Percentiles rank a stretch among this genome's conserved stretches.
Conservation (phyloP, 2,329 filamentous ascomycete species). For the Hypoxylon sp. region DNA sequence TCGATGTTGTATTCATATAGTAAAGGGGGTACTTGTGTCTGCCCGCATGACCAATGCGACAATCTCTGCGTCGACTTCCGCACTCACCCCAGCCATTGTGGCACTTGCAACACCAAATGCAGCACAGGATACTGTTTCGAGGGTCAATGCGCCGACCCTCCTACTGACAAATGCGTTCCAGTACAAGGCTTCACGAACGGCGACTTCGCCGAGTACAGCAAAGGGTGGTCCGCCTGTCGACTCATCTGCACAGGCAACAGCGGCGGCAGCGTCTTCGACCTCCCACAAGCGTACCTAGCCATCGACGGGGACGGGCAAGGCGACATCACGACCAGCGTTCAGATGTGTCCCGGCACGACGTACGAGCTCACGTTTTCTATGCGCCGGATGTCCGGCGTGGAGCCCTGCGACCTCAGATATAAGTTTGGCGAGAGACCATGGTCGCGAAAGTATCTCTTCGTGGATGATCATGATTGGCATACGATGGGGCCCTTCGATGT, state of each 20-base stretch:
- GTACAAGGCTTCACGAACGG: constrained; percentile 6
- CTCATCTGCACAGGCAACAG: not conserved
- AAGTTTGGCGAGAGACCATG: not conserved
- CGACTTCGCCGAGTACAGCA: not conserved
- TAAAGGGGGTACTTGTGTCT: not conserved
- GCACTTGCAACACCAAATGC: constrained; percentile 1
- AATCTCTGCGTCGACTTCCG: constrained; percentile 3
- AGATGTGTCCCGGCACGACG: not conserved
- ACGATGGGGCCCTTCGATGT: not conserved
- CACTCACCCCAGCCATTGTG: constrained; percentile 4
- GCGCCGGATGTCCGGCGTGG: not conserved
- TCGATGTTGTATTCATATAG: not conserved
- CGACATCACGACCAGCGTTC: not conserved
- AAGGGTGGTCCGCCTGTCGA: not conserved
- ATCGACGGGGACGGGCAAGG: not conserved
- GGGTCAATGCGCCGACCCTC: constrained; percentile 3
- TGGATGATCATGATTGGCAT: not conserved
- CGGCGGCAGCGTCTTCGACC: not conserved
- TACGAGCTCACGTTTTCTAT: constrained; percentile 3
- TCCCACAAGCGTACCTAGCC: not conserved
- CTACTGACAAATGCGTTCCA: not conserved
- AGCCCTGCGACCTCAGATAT: not conserved
- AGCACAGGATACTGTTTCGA: constrained; percentile 4
- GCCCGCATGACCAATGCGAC: constrained; percentile 2
- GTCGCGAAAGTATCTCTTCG: not conserved